These are phyloP conservation scores for Termitomyces sp. DNA, from an alignment of 768 basidiomycete genomes.

Conservation along the genomic window DNA sequence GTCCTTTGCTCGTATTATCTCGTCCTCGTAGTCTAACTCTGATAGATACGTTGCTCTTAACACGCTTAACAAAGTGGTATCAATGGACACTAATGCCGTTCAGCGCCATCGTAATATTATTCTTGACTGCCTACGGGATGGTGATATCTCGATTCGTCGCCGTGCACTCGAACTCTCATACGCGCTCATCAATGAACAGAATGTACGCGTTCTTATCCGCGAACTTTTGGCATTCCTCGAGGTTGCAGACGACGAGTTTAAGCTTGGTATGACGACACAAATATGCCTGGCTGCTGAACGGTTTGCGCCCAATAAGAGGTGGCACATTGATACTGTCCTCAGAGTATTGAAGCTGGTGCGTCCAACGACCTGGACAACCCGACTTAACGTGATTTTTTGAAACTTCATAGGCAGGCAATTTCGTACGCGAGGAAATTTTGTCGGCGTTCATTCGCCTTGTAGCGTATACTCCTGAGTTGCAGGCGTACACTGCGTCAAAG, in stretches of 20 bases:
- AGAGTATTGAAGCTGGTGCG: slow-evolving; percentile 86
- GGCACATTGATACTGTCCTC: slow-evolving; percentile 98
- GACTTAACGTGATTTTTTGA: not conserved
- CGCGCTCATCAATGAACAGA: slow-evolving; percentile 92
- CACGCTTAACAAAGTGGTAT: slow-evolving; percentile 96
- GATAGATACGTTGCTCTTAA: slow-evolving; percentile 93
- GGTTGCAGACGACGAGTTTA: slow-evolving; percentile 98
- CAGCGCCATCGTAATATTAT: slow-evolving; percentile 98
- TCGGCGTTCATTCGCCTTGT: slow-evolving; percentile 95
- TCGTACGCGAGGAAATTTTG: slow-evolving; percentile 92
- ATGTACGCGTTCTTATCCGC: slow-evolving; percentile 86
- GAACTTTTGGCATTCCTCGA: slow-evolving; percentile 96
- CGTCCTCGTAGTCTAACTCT: not conserved
- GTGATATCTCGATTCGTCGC: slow-evolving; percentile 96
- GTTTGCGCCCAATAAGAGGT: slow-evolving; percentile 95
- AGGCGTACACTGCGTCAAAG: slow-evolving; percentile 91
- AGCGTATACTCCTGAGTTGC: slow-evolving; percentile 94
- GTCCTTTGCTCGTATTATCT: not conserved
- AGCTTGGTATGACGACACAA: slow-evolving; percentile 96
- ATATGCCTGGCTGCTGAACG: slow-evolving; percentile 93
- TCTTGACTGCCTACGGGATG: slow-evolving; percentile 98
- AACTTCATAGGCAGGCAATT: slow-evolving; percentile 84
- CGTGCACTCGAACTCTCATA: slow-evolving; percentile 96
- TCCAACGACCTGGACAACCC: slow-evolving; percentile 7
- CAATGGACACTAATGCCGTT: slow-evolving; percentile 97